Percentiles rank a stretch among this genome's conserved stretches.
phyloP scores from a whole-genome alignment of 371 early-diverging fungal species.

The Circinella minor region DNA sequence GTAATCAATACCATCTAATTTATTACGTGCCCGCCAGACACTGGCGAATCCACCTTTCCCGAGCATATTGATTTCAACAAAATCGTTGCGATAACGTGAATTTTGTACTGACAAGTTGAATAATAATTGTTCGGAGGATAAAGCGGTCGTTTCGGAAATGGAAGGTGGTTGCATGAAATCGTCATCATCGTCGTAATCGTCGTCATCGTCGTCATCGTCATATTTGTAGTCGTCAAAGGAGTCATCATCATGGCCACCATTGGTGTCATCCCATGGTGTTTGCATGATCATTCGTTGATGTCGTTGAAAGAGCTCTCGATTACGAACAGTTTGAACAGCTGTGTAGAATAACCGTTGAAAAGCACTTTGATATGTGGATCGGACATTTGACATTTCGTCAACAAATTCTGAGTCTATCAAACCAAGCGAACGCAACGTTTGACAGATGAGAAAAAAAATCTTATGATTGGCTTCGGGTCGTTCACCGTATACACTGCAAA shows the following conservation, averaged over 20 bases:
- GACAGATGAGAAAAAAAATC: constrained; percentile 82
- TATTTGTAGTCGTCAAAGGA: too few relatives aligned
- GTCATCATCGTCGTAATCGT: background rate
- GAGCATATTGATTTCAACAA: constrained; percentile 74
- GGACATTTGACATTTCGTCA: constrained; percentile 73
- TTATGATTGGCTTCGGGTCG: constrained; percentile 80
- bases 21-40: constrained; percentile 79
- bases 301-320: constrained; percentile 12
- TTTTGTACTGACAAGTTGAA: constrained; percentile 57
- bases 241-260: background rate
- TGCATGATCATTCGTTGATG: constrained; percentile 16
- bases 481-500: constrained; percentile 85
- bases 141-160: background rate
- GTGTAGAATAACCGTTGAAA: constrained; percentile 82
- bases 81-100: constrained; percentile 86
- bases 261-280: constrained; percentile 10
- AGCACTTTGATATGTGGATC: constrained; percentile 81
- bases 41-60: constrained; percentile 97
- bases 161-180: background rate
- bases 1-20: constrained; percentile 84
- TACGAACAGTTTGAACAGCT: constrained; percentile 74
- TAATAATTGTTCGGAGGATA: constrained; percentile 16
- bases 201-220: background rate
- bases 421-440: constrained; percentile 67
- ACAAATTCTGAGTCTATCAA: constrained; percentile 86